Evolutionary conservation across 176 grass and related monocot genomes (phyloP), one percentile per base, ranked within the genome.

Genomic region (Carex pumila): DNA sequence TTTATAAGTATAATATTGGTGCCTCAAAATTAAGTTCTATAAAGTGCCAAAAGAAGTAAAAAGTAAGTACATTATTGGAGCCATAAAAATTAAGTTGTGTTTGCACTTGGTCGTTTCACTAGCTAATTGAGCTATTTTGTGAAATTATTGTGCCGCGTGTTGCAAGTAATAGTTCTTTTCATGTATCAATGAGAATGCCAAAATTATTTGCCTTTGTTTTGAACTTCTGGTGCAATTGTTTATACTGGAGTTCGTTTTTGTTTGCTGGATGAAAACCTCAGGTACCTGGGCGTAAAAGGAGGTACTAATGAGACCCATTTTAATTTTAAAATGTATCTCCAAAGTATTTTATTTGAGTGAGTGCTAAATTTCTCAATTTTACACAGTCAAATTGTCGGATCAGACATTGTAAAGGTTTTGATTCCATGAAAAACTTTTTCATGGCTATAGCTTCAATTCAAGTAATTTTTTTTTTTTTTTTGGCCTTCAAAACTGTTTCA

Each of bases 301-400:
- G 87, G 87, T 67, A 87, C 88, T n/a, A 92, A 87, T 19, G 93
- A 98, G 88, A 98, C 93, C 10, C 96, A 98, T 84, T 98, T 95
- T 85, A 25, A 25, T 25, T 25, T 25, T 25, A 25, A 25, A 25
- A 25, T 36, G 52, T 98, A 70, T 98, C 93, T 36, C 86, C 86
- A 10, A 95, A 93, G 81, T 98, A 43, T 43, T 43, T 43, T 43
- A 43, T 43, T 43, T 43, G 39, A 43, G 39, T 43, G 39, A 43
- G 39, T 43, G 39, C 39, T 43, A 43, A 43, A 6, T 43, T 7
- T 43, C 39, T 43, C 39, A 43, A 43, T 43, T 43, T 43, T 43
- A 43, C 39, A 7, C 39, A 43, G 4, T 43, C 5, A 43, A 43
- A 43, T 43, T 43, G 39, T 43, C 6, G 39, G 39, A 43, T 43